A percentile compares a stretch with the other conserved stretches of the same genome.
Conservation (phyloP, 345 rosid genomes). For the Murraya koenigii region DNA sequence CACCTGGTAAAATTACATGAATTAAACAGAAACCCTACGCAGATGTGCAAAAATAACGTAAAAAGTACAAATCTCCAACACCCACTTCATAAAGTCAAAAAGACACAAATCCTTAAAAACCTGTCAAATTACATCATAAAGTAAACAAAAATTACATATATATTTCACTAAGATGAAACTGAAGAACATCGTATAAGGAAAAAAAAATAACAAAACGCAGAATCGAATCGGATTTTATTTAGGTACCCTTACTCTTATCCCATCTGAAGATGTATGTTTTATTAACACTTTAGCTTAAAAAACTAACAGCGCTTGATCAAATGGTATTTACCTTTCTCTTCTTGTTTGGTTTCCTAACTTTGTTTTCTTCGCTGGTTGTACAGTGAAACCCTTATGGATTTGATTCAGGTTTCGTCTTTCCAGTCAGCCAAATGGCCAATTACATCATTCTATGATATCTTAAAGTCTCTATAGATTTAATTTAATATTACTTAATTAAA, state of each 20-base stretch:
- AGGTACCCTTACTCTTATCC: background rate
- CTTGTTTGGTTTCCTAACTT: background rate
- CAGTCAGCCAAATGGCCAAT: background rate
- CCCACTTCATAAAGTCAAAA: slow-evolving; percentile 8
- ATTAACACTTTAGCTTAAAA: background rate
- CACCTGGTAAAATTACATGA: background rate
- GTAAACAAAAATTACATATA: background rate
- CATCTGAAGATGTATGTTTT: background rate
- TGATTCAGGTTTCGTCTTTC: slow-evolving; percentile 9
- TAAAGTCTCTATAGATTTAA: background rate
- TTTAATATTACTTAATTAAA: background rate
- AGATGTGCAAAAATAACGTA: background rate
- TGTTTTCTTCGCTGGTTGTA: background rate
- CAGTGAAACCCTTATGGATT: slow-evolving; percentile 10
- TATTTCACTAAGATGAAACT: background rate
- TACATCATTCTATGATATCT: background rate
- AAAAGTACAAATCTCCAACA: slow-evolving; percentile 8
- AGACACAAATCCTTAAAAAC: background rate
- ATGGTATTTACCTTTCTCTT: background rate
- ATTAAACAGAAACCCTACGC: background rate
- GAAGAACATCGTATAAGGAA: background rate
- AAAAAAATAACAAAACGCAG: background rate
- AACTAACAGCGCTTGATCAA: slow-evolving; percentile 1
- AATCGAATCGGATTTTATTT: background rate
- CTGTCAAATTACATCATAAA: background rate